Evolutionary conservation across 129 eudicot genomes (phyloP).

Genomic region (Arctium minus): DNA sequence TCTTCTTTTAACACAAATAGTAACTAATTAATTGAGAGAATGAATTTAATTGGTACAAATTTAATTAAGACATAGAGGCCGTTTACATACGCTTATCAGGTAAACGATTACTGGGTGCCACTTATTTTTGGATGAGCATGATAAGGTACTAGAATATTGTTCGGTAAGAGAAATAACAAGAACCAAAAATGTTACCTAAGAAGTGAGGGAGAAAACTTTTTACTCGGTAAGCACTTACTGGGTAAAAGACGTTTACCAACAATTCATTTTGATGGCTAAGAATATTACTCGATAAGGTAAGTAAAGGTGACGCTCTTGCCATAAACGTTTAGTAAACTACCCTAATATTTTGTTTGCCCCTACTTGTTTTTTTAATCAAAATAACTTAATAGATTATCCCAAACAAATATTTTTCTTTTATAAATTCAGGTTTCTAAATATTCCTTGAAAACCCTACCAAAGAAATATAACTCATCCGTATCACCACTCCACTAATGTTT

Average conservation of each 20-base stretch:
- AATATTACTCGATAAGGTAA: background rate
- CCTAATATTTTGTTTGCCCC: background rate
- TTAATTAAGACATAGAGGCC: background rate
- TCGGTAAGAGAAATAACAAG: background rate
- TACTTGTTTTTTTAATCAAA: background rate
- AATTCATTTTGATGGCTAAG: background rate
- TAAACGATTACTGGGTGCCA: background rate
- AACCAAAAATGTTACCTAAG: background rate
- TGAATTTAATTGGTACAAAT: background rate
- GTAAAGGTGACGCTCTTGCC: background rate
- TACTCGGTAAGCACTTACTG: background rate
- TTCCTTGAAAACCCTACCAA: background rate
- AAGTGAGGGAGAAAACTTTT: background rate
- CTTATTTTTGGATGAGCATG: background rate
- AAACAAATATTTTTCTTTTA: background rate
- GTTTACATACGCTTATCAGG: background rate
- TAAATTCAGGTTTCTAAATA: background rate
- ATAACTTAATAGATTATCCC: background rate
- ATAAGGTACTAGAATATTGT: background rate
- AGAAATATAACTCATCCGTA: constrained; percentile 3
- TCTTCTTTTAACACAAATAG: too few species aligned
- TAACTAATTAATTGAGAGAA: too few species aligned
- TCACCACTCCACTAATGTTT: constrained; percentile 18
- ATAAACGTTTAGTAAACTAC: too few species aligned
- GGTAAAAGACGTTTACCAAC: background rate